Evolutionary conservation across 345 rosid species (phyloP), one percentile per base, ranked within the genome.

Genomic region (Eucalyptus shirleyi): DNA sequence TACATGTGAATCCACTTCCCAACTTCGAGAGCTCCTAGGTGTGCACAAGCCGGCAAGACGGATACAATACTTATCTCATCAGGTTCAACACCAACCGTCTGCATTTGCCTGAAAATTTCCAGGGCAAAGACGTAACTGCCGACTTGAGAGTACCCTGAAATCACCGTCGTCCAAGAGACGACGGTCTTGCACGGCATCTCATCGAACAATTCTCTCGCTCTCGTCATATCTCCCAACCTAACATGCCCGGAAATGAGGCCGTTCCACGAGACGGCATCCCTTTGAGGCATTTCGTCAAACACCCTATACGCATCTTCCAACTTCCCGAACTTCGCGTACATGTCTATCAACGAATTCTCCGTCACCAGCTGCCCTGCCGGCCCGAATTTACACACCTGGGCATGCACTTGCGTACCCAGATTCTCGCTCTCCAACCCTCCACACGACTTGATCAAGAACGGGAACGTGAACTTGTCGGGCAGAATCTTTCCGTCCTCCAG

Each of bases 141-240:
- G 19, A 86, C 92, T 65, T 62, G 92, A 0, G 92, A 89, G 88
- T 89, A 93, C 60, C 98, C 98, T 1, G 96, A 91, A 86, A 95
- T 93, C 92, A 96, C 93, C 5, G 92, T 91, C 21, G 96, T 95
- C 96, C 96, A 96, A 8, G 98, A 95, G 37, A 95, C 95, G 88
- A 95, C 89, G 18, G 92, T 94, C 88, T 90, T 91, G 40, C 59
- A 85, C 7, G 93, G 91, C 95, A 96, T 92, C 5, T 32, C 24
- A 87, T 51, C 87, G 86, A 96, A 95, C 86, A 95, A 60, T 2
- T 60, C 88, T 87, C 93, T 91, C 0, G 97, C 96, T 87, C 91
- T 92, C 86, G 62, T 94, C 93, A 95, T 77, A 86, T 91, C 80
- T 40, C 97, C 98, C 87, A 53, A 89, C 86, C 94, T 91, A 49